phyloP scores from a whole-genome alignment of 306 rosid genomes.

The Biancaea sappan region DNA sequence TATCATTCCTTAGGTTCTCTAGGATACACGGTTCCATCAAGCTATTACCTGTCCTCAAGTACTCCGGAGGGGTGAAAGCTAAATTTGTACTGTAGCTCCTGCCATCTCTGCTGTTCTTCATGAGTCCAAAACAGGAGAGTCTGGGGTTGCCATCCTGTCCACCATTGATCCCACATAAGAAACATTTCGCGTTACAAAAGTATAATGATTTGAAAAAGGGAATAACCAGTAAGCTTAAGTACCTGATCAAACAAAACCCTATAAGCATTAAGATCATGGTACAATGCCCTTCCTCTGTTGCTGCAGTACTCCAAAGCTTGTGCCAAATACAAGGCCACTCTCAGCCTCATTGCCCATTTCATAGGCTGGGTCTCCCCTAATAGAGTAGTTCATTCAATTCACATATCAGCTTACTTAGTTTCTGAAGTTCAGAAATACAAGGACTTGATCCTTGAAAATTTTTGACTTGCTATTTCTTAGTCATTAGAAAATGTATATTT shows the following conservation, averaged over 20 bases:
- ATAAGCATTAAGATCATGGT: conserved; percentile 87
- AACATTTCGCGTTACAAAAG: background rate
- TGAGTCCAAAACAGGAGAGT: conserved; percentile 85
- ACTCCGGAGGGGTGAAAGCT: conserved; percentile 90
- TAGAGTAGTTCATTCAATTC: conserved; percentile 20
- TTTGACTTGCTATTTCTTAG: too few species aligned
- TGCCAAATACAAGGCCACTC: conserved; percentile 80
- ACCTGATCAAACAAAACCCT: conserved; percentile 79
- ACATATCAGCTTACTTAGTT: conserved; percentile 28
- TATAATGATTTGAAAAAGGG: background rate
- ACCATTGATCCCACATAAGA: conserved; percentile 32
- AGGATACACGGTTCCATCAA: too few species aligned
- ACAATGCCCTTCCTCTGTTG: conserved; percentile 67
- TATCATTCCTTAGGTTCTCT: too few species aligned
- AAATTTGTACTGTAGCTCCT: conserved; percentile 84
- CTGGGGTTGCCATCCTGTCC: conserved; percentile 70
- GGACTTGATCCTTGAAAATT: too few species aligned
- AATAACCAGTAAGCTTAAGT: conserved; percentile 21
- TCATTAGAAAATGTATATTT: too few species aligned
- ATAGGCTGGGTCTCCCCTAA: conserved; percentile 85
- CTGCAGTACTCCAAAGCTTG: conserved; percentile 84
- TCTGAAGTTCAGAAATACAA: too few species aligned
- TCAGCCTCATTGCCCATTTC: conserved; percentile 97
- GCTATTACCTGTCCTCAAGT: conserved; percentile 70
- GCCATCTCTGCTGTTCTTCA: conserved; percentile 91